Evolutionary conservation across 768 basidiomycete species (phyloP).

Genomic region (Kwoniella bestiolae): DNA sequence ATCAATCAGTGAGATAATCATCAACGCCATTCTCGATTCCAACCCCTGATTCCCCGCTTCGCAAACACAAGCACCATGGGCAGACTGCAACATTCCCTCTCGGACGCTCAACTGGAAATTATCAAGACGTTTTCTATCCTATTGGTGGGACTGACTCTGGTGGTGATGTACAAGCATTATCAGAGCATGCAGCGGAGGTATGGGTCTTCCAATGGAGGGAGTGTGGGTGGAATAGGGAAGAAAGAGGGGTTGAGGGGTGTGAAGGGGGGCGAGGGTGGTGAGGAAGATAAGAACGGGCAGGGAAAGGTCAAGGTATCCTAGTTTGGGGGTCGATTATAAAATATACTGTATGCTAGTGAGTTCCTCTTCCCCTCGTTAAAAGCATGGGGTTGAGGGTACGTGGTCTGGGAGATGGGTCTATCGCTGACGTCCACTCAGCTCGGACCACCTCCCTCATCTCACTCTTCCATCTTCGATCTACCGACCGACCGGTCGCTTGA

Average conservation of each 20-base stretch:
- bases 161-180: conserved; percentile 20
- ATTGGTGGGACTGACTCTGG: background rate
- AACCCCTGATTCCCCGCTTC: too few species aligned
- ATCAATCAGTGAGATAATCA: too few species aligned
- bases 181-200: conserved; percentile 21
- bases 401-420: too few species aligned
- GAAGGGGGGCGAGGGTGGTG: background rate
- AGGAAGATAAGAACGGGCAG: background rate
- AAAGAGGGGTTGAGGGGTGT: background rate
- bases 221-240: background rate
- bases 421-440: too few species aligned
- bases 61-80: conserved; percentile 1
- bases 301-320: conserved; percentile 9
- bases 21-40: too few species aligned
- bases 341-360: background rate
- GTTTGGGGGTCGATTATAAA: background rate
- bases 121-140: conserved; percentile 10
- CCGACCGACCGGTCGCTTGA: too few species aligned
- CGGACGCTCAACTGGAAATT: conserved; percentile 15
- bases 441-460: too few species aligned
- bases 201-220: background rate
- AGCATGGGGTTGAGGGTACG: too few species aligned
- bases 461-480: too few species aligned
- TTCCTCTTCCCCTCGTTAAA: too few species aligned
- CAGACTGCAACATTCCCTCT: conserved; percentile 16